Conservation (phyloP, 371 early-diverging fungal genomes). For the Mortierella sp. region DNA sequence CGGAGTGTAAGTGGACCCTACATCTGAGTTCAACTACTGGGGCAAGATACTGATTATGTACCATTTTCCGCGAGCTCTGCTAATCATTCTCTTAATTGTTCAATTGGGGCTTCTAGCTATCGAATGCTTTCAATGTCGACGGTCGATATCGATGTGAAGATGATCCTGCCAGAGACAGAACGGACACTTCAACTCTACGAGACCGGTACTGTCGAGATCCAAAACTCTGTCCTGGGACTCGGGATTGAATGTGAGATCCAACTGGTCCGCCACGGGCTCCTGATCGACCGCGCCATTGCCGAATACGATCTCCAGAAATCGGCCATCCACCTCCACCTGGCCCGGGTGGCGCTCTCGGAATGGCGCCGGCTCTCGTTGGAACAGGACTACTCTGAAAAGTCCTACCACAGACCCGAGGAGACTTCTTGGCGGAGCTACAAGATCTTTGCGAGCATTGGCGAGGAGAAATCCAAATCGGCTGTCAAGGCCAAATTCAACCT, state of each 20-base stretch:
- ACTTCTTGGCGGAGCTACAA: slow-evolving; percentile 52
- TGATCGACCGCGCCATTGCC: slow-evolving; percentile 61
- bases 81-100: not conserved
- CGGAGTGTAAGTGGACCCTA: slow-evolving; percentile 30
- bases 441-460: slow-evolving; percentile 24
- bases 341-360: slow-evolving; percentile 60
- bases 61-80: not conserved
- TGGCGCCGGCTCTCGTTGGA: slow-evolving; percentile 65
- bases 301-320: slow-evolving; percentile 72
- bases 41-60: not conserved
- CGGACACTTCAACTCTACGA: slow-evolving; percentile 21
- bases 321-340: slow-evolving; percentile 63
- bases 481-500: slow-evolving; percentile 21
- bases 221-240: slow-evolving; percentile 55
- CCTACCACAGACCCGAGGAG: slow-evolving; percentile 54
- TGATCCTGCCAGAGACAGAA: slow-evolving; percentile 40
- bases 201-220: slow-evolving; percentile 37
- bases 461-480: slow-evolving; percentile 25
- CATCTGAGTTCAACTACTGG: not conserved
- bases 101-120: slow-evolving; percentile 38
- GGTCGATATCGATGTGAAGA: slow-evolving; percentile 35
- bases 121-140: slow-evolving; percentile 55
- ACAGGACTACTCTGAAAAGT: slow-evolving; percentile 65
- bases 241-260: slow-evolving; percentile 66
- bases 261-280: slow-evolving; percentile 59